Conservation (phyloP, 768 basidiomycete genomes). For the Rhizopogon salebrosus region DNA sequence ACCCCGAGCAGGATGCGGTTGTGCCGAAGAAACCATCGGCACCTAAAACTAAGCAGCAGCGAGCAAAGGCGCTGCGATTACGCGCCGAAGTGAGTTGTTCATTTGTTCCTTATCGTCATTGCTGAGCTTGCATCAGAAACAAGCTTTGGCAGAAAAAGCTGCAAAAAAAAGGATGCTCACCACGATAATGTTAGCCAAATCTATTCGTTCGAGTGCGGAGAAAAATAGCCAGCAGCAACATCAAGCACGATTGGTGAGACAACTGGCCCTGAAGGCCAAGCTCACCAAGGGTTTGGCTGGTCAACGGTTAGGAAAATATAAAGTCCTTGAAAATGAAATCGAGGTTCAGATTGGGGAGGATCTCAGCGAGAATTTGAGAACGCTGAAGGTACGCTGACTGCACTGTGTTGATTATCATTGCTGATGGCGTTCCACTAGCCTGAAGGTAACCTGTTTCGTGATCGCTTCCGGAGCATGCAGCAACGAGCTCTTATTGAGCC, state of each 20-base stretch:
- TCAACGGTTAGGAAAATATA: conserved; percentile 73
- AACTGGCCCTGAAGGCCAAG: conserved; percentile 40
- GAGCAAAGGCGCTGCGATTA: conserved; percentile 57
- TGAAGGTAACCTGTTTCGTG: conserved; percentile 90
- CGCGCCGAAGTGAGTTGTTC: conserved; percentile 53
- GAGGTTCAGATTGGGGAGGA: conserved; percentile 92
- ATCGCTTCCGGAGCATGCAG: conserved; percentile 83
- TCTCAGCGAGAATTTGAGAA: conserved; percentile 76
- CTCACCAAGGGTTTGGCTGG: conserved; percentile 66
- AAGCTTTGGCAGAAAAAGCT: conserved; percentile 52
- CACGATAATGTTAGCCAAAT: conserved; percentile 51
- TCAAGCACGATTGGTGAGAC: conserved; percentile 32
- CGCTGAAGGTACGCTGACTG: conserved; percentile 60
- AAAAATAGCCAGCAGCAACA: conserved; percentile 34
- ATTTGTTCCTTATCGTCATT: not conserved
- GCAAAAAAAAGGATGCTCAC: conserved; percentile 57
- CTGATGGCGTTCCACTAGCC: conserved; percentile 44
- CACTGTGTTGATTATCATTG: not conserved
- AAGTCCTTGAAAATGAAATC: conserved; percentile 59
- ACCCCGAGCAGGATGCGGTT: conserved; percentile 22
- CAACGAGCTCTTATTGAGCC: conserved; percentile 86
- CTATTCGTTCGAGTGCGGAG: conserved; percentile 40
- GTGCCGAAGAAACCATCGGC: conserved; percentile 36
- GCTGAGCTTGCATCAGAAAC: conserved; percentile 43
- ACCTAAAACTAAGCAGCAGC: conserved; percentile 61